Evolutionary conservation across 1,139 yeast species (phyloP).

Genomic region (Magnusiomyces suaveolens): DNA sequence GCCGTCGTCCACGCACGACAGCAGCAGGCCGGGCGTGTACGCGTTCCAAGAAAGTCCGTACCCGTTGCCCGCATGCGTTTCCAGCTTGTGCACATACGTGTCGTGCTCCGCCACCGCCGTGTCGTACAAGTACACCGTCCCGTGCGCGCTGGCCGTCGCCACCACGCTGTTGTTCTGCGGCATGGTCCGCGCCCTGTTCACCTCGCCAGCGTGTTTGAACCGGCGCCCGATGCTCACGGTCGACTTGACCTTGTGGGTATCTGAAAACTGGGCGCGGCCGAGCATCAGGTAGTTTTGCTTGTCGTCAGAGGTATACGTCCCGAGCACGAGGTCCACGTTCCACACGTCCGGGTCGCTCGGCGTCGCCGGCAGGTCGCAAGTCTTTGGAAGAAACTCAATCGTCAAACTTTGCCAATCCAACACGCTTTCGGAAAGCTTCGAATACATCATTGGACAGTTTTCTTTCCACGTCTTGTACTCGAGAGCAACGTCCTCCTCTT

Average conservation of each 20-base stretch:
- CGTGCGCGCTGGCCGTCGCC: slow-evolving; percentile 73
- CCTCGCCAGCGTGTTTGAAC: slow-evolving; percentile 45
- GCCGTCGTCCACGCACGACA: slow-evolving; percentile 61
- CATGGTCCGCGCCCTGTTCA: slow-evolving; percentile 78
- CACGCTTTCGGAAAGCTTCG: slow-evolving; percentile 60
- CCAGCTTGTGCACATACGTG: slow-evolving; percentile 29
- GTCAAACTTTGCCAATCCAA: slow-evolving; percentile 49
- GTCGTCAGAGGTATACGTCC: slow-evolving; percentile 81
- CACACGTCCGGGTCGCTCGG: not conserved
- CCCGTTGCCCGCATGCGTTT: slow-evolving; percentile 62
- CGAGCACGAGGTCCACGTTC: slow-evolving; percentile 46
- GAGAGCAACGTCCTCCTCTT: not conserved
- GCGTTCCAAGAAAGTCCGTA: slow-evolving; percentile 63
- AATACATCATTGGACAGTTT: slow-evolving; percentile 81
- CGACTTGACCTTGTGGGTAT: slow-evolving; percentile 13
- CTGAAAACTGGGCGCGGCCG: slow-evolving; percentile 12
- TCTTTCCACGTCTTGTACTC: slow-evolving; percentile 95
- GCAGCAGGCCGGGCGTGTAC: slow-evolving; percentile 35
- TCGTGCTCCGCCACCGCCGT: not conserved
- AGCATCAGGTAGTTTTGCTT: slow-evolving; percentile 64
- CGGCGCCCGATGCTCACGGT: slow-evolving; percentile 48
- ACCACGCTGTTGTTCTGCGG: slow-evolving; percentile 66
- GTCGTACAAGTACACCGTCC: slow-evolving; percentile 51
- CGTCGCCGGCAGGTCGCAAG: slow-evolving; percentile 3
- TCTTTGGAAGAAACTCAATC: slow-evolving; percentile 33